Base-by-base conservation (phyloP, 2,329 filamentous ascomycete genomes). In the Elsinoe arachidis region DNA sequence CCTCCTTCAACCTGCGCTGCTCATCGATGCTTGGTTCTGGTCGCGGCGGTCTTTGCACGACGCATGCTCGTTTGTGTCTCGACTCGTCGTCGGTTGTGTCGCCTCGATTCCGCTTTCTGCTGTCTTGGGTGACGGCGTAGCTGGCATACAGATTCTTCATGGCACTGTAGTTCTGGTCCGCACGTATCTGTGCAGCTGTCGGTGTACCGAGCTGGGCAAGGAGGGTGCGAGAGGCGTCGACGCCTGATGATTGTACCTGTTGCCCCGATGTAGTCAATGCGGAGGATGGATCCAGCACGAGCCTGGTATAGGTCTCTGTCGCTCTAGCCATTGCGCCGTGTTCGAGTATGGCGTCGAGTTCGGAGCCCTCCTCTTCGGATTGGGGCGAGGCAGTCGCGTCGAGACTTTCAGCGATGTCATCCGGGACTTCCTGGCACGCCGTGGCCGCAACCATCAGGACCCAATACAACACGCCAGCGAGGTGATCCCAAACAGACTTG, bases 391-490 rank as follows among this genome's bases (percentile, higher is more conserved):
- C 11, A 17, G 2, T 47, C 5, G 7, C 21, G 11, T 21, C 43
- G 21, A 15, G 43, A n/a, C 10, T 6, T 3, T 23, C 14, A 5
- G 21, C 43, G 17, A 30, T 23, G 11, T 47, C 23, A 7, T 6
- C 14, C 7, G 19, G 11, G 14, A 6, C 11, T 4, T 64, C 59
- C 44, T 65, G 65, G 21, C 65, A 65, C 9, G 67, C 65, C 3
- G 66, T 64, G 23, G 63, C 63, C 17, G 64, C 67, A 9, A 70
- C 62, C 9, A 69, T 56, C 1, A 63, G 57, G 17, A 67, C 61
- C 63, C 65, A 70, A 55, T 69, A 66, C 5, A 71, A 60, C 3
- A 70, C 66, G n/a, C 69, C 69, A 3, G 65, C 62, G 51, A 70
- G 61, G 34, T 64, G 61, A 21, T 63, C 64, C 69, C 68, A 70